Base-by-base conservation (phyloP, 306 rosid species). In the Echinosophora koreensis region DNA sequence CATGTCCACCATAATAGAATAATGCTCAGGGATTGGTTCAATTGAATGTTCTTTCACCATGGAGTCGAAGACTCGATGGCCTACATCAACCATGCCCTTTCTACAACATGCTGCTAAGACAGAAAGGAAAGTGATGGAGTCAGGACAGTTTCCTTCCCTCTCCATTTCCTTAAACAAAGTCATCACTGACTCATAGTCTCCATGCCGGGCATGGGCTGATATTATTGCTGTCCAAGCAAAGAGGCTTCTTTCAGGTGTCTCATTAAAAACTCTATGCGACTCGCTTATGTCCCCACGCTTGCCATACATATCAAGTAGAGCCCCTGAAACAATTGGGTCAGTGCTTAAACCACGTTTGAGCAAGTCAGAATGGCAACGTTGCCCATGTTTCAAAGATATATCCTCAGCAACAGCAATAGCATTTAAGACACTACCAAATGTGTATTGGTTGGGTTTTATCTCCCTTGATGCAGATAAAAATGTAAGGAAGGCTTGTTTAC, bases 251-350 rank as follows among this genome's bases (percentile, higher is more conserved):
- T 82, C 80, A 51, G 89, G 86, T 28, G 84, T 79, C 66, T 94
- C 97, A 0, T 67, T 22, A 68, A 93, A 93, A 18, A 91, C 92
- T 84, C 79, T 86, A 42, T 82, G 84, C 37, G 97, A 90, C 69
- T 91, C 94, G 0, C 47, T 60, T 63, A 91, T 91, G 84, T 84
- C 75, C 59, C 98, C 98, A 14, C 94, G 88, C 79, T 94, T 91
- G 74, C 94, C 97, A 83, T 90, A 94, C 97, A 94, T 91, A 81
- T 90, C 91, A 65, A 90, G 90, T 37, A 91, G 94, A 58, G 92
- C 90, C 61, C 89, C 92, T 15, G 96, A 87, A 59, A 89, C 72
- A 65, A 88, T 82, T 6, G 90, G 89, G 47, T 90, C 85, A 5
- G 79, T 69, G 85, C 64, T 85, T 30, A 89, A 82, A 55, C 97